These are phyloP conservation scores for Oidium heveae DNA, from an alignment of 2,329 filamentous ascomycete species.

Conservation along the genomic window DNA sequence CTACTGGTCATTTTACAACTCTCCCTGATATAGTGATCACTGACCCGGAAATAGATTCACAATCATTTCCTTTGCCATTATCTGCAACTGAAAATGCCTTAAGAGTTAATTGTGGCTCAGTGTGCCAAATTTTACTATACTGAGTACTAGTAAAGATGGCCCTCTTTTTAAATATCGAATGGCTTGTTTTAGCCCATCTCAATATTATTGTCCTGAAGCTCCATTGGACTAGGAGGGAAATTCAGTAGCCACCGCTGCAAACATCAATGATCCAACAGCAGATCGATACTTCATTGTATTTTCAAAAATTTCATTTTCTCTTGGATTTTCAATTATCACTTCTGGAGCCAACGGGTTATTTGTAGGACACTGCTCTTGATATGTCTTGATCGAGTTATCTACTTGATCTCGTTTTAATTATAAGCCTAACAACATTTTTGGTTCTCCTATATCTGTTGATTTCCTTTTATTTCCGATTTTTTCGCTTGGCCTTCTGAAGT, in stretches of 20 bases:
- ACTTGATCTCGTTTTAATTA: background rate
- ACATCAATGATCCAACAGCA: background rate
- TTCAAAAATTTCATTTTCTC: background rate
- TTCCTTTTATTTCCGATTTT: background rate
- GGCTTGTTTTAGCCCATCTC: background rate
- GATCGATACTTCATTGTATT: background rate
- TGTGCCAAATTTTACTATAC: background rate
- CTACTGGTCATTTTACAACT: background rate
- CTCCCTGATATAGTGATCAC: background rate
- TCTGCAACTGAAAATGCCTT: background rate
- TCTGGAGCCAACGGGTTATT: background rate
- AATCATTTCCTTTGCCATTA: background rate
- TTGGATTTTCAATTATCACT: background rate
- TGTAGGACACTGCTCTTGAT: background rate
- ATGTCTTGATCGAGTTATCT: too few species aligned
- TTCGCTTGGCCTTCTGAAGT: background rate
- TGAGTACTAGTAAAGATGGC: background rate
- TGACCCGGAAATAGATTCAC: background rate
- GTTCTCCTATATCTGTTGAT: background rate
- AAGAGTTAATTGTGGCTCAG: background rate
- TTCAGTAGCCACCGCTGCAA: background rate
- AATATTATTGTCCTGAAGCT: background rate
- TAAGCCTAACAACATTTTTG: background rate
- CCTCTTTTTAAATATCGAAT: background rate
- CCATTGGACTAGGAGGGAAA: background rate